Evolutionary conservation across 208 protist genomes (phyloP).

Genomic region (Trypanosoma cruzi): DNA sequence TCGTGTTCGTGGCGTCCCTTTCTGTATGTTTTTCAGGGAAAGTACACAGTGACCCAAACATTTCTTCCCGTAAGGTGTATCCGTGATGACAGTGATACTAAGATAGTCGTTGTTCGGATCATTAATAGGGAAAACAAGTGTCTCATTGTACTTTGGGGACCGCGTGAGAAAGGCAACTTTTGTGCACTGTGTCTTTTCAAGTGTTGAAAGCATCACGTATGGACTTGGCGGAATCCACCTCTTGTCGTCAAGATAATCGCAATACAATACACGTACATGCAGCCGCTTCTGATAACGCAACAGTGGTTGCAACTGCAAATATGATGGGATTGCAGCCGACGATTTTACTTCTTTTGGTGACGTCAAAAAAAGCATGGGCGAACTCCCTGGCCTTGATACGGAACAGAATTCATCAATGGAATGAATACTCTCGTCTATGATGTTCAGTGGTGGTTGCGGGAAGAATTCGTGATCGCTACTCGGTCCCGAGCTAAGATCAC

Average conservation of each 20-base stretch:
- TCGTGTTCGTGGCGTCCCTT: conserved; percentile 55
- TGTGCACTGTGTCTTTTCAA: conserved; percentile 57
- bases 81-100: conserved; percentile 71
- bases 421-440: conserved; percentile 66
- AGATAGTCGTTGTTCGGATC: conserved; percentile 61
- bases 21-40: conserved; percentile 76
- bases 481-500: background rate
- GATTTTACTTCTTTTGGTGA: background rate
- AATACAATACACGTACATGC: conserved; percentile 67
- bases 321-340: background rate
- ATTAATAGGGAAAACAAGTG: conserved; percentile 59
- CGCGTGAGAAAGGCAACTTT: conserved; percentile 52
- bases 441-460: conserved; percentile 34
- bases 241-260: conserved; percentile 50
- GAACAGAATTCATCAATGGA: conserved; percentile 63
- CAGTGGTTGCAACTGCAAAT: background rate
- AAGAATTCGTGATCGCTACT: conserved; percentile 6
- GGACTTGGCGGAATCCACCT: conserved; percentile 48
- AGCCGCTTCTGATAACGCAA: conserved; percentile 22
- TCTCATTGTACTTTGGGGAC: conserved; percentile 70
- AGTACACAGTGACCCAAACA: conserved; percentile 78
- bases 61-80: conserved; percentile 78
- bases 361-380: background rate
- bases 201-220: conserved; percentile 79
- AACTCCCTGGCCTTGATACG: background rate